Evolutionary conservation across 306 rosid species (phyloP).

Genomic region (Arachis stenosperma): DNA sequence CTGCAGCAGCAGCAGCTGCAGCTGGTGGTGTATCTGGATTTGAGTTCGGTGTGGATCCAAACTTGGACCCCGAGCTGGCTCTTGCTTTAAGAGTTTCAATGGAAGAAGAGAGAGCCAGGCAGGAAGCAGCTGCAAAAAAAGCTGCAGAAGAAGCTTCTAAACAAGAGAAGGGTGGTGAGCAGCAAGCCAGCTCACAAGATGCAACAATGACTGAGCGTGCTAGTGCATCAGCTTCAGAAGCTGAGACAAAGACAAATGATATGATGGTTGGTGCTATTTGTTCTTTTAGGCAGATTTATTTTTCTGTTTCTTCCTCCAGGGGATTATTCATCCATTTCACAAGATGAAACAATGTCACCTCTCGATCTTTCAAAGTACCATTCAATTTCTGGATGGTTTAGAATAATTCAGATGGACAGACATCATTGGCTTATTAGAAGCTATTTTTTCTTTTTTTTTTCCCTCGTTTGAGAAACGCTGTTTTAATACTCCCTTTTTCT

Average conservation of each 20-base stretch:
- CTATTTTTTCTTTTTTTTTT: too few species aligned
- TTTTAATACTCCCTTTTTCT: too few species aligned
- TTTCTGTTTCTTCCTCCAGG: neutral
- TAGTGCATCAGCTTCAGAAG: constrained; percentile 63
- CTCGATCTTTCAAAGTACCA: neutral
- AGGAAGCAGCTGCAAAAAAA: constrained; percentile 98
- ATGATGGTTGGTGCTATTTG: constrained; percentile 48
- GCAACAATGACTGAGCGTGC: constrained; percentile 84
- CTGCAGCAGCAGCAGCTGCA: constrained; percentile 90
- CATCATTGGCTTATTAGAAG: neutral
- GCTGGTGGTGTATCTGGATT: constrained; percentile 91
- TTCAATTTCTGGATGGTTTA: neutral
- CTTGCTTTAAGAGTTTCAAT: constrained; percentile 99
- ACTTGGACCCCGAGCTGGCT: constrained; percentile 98
- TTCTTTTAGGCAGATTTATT: constrained; percentile 11
- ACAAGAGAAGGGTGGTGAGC: constrained; percentile 79
- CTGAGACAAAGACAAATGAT: constrained; percentile 74
- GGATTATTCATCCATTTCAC: too few species aligned
- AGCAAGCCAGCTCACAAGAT: constrained; percentile 75
- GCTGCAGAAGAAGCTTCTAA: constrained; percentile 86
- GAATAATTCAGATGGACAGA: constrained; percentile 20
- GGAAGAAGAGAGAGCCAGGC: constrained; percentile 99
- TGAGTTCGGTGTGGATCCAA: constrained; percentile 99
- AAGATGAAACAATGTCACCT: too few species aligned
- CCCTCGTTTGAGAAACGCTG: neutral